phyloP scores from a whole-genome alignment of 1,284 basidiomycete genomes.

The Tremellales sp. region DNA sequence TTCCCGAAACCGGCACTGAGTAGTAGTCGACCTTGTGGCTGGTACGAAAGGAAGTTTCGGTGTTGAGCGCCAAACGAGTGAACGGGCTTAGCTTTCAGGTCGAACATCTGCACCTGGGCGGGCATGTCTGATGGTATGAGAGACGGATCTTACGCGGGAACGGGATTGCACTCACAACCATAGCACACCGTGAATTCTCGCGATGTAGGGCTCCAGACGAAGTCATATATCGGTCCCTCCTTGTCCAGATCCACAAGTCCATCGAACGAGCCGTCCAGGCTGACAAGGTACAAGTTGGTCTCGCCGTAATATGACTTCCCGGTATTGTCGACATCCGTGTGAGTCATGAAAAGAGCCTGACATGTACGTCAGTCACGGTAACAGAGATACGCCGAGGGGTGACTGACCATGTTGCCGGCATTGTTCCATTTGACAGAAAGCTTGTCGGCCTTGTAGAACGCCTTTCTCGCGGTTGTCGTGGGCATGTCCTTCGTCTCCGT shows the following conservation, averaged over 20 bases:
- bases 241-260: conserved; percentile 89
- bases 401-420: conserved; percentile 61
- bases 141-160: background rate
- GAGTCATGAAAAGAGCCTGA: conserved; percentile 80
- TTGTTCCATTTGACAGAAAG: conserved; percentile 95
- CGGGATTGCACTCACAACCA: conserved; percentile 66
- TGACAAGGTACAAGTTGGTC: conserved; percentile 89
- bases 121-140: conserved; percentile 69
- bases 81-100: conserved; percentile 79
- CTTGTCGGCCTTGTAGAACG: conserved; percentile 94
- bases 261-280: conserved; percentile 92
- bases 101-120: conserved; percentile 85
- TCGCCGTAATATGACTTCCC: conserved; percentile 99
- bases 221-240: conserved; percentile 96
- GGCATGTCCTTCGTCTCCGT: conserved; percentile 50
- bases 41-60: conserved; percentile 90
- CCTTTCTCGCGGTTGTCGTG: conserved; percentile 60
- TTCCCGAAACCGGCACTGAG: conserved; percentile 94
- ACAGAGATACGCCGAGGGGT: background rate
- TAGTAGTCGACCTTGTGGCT: conserved; percentile 85
- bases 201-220: conserved; percentile 93
- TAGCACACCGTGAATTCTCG: conserved; percentile 96
- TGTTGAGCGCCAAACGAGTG: conserved; percentile 88
- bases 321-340: conserved; percentile 93
- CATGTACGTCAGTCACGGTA: conserved; percentile 31